Evolutionary conservation across 257 asterid genomes (phyloP), one percentile per base, ranked within the genome.

Genomic region (Cruciata laevipes): DNA sequence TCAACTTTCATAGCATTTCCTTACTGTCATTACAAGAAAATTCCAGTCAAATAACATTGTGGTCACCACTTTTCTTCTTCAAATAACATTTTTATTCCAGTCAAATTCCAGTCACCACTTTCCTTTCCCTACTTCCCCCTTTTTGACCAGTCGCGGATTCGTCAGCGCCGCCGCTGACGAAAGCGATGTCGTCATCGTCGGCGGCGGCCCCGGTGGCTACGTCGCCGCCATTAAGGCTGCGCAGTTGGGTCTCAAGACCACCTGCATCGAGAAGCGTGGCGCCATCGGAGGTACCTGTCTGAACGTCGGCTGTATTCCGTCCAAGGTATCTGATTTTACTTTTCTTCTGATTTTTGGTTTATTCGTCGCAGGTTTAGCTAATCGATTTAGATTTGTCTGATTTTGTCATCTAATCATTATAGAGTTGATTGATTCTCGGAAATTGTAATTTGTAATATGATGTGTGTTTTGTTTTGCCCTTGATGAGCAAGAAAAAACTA

Each of bases 171-270:
- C 76, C 33, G 73, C 83, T 12, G 84, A 82, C n/a, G 84, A 75
- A 11, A 96, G 89, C 83, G 99, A 90, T 76, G 97, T 94, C 66
- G 95, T 94, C 31, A 84, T 94, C 9, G 82, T 94, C 20, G 99
- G 99, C 38, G 98, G 99, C 61, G 99, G 99, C 3, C 99, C 99
- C 0, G 98, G 99, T 0, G 99, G 99, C n/a, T 94, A 94, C 72
- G 98, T 94, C 40, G 99, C 97, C 51, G 99, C 99, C 30, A 94
- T 94, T 71, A 94, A 94, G 83, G 99, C 99, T 20, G 99, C 99
- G 10, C 98, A 94, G 83, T 86, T 94, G 14, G 99, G 99, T 37
- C 90, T 94, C 76, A 94, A 89, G 73, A 94, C 99, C 70, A 90
- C 99, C 31, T 94, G 99, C 76, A 84, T 94, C 74, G 99, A 94